Conservation (phyloP, 345 rosid species). For the Chamaenerion angustifolium region DNA sequence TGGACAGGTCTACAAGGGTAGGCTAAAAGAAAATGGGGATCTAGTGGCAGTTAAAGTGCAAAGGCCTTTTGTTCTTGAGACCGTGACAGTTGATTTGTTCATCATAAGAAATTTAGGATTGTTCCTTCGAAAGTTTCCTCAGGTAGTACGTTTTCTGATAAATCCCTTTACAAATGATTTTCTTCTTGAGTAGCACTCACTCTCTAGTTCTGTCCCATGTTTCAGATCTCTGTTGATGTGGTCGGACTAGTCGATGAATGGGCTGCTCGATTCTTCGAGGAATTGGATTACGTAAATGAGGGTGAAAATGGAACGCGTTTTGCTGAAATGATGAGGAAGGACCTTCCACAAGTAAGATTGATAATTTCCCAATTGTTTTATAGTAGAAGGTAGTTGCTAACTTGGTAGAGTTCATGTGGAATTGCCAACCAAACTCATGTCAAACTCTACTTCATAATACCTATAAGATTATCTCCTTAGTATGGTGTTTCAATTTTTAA, state of each 20-base stretch:
- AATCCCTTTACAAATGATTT: background rate
- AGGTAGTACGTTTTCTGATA: slow-evolving; percentile 32
- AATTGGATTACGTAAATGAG: slow-evolving; percentile 89
- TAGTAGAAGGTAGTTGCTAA: background rate
- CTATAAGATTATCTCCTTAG: too few relatives aligned
- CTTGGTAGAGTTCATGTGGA: too few relatives aligned
- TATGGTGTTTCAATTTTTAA: too few relatives aligned
- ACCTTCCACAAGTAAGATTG: slow-evolving; percentile 87
- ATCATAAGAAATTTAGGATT: slow-evolving; percentile 76
- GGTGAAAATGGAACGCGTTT: slow-evolving; percentile 82
- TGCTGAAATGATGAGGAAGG: slow-evolving; percentile 94
- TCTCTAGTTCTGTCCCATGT: background rate
- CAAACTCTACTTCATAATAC: too few relatives aligned
- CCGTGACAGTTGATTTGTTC: slow-evolving; percentile 82
- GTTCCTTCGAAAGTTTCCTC: slow-evolving; percentile 79
- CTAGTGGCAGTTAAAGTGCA: slow-evolving; percentile 92
- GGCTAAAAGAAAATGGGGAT: slow-evolving; percentile 80
- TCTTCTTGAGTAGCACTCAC: background rate
- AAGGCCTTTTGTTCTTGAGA: slow-evolving; percentile 94
- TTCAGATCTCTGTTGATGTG: slow-evolving; percentile 71
- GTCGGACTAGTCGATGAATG: slow-evolving; percentile 99
- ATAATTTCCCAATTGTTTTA: background rate
- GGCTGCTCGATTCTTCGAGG: slow-evolving; percentile 98
- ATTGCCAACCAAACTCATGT: too few relatives aligned
- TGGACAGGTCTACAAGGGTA: slow-evolving; percentile 93